These are phyloP conservation scores for Gryganskiella cystojenkinii DNA, from an alignment of 192 early-diverging fungal genomes.

Conservation along the genomic window DNA sequence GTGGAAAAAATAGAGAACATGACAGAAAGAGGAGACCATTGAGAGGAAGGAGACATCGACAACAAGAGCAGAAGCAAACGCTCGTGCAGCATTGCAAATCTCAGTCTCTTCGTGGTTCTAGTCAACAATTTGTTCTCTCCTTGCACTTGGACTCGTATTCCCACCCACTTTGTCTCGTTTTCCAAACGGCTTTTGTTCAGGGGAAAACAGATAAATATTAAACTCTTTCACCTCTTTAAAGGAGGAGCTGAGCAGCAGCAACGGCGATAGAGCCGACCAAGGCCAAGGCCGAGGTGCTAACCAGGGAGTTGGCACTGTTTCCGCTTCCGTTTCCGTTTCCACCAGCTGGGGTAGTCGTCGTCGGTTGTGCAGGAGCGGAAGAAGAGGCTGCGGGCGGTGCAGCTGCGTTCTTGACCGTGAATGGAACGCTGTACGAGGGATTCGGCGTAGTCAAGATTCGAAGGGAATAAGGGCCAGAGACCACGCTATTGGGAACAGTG, in stretches of 20 bases:
- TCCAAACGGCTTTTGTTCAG: not conserved
- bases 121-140: too few relatives aligned
- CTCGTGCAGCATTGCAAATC: too few relatives aligned
- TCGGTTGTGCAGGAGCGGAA: not conserved
- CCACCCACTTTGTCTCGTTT: too few relatives aligned
- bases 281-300: constrained; percentile 8
- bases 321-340: not conserved
- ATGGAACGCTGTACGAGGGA: constrained; percentile 18
- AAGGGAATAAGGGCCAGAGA: constrained; percentile 21
- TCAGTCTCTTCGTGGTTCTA: too few relatives aligned
- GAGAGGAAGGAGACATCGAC: too few relatives aligned
- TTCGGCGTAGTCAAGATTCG: constrained; percentile 21
- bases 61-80: not conserved
- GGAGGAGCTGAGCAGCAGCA: constrained; percentile 19
- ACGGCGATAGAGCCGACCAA: constrained; percentile 2
- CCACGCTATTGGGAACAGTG: constrained; percentile 1
- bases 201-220: not conserved
- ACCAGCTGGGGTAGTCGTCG: constrained; percentile 1
- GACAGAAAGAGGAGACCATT: not conserved
- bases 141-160: not conserved
- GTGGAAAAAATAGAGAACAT: not conserved
- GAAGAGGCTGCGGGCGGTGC: not conserved
- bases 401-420: constrained; percentile 9
- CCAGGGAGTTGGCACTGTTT: constrained; percentile 1
- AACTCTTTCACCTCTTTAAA: constrained; percentile 11